Conservation (phyloP, 139 green algal species). For the Micromonas commoda region DNA sequence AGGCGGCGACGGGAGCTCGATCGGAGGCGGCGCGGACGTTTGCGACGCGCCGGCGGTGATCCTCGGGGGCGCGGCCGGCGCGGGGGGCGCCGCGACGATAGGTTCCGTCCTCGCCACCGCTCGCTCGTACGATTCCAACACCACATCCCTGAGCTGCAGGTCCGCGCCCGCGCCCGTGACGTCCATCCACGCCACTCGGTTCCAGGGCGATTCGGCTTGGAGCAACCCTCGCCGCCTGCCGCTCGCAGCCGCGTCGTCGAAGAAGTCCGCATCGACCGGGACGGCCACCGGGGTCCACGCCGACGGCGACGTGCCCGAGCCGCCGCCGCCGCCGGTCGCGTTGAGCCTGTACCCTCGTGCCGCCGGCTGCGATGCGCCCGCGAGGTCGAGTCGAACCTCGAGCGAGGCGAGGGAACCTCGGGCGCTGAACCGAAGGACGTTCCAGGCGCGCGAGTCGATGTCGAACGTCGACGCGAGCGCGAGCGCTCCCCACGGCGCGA, state of each 20-base stretch:
- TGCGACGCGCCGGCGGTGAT: no score
- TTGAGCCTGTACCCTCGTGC: no score
- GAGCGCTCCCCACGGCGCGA: not conserved
- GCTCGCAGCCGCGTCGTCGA: no score
- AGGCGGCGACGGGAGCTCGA: no score
- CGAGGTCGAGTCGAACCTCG: not conserved
- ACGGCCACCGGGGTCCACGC: not conserved
- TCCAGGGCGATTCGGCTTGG: not conserved
- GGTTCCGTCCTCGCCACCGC: not conserved
- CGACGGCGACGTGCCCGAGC: not conserved
- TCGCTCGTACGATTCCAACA: not conserved
- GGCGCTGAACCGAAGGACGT: not conserved
- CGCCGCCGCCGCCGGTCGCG: no score
- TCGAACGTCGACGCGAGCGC: not conserved
- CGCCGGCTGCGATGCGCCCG: no score
- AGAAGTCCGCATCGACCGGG: not conserved
- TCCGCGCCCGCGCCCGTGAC: not conserved
- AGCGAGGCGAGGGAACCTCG: not conserved
- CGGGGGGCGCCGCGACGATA: not conserved
- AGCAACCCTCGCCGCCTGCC: no score
- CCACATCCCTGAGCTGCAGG: not conserved
- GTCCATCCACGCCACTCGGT: not conserved
- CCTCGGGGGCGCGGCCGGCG: no score
- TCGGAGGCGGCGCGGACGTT: no score
- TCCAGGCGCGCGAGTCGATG: not conserved